Evolutionary conservation across 805 yeast species (phyloP).

Genomic region (Lipomyces mesembrius): DNA sequence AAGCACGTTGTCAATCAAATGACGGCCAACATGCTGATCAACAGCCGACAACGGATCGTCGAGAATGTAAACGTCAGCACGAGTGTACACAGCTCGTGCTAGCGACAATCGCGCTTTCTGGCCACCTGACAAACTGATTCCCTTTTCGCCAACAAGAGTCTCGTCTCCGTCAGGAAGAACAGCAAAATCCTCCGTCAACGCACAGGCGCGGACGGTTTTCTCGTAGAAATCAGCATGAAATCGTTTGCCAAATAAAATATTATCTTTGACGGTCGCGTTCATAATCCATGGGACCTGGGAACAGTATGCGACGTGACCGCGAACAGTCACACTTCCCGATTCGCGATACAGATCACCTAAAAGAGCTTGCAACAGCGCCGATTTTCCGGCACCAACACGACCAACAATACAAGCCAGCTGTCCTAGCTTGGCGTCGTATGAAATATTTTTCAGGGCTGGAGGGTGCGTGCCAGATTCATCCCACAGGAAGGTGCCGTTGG

Average conservation of each 20-base stretch:
- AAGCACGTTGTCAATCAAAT: conserved; percentile 77
- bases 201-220: conserved; percentile 86
- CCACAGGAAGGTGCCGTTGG: conserved; percentile 49
- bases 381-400: conserved; percentile 88
- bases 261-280: conserved; percentile 90
- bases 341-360: conserved; percentile 81
- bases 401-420: conserved; percentile 86
- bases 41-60: conserved; percentile 97
- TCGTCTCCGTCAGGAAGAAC: conserved; percentile 85
- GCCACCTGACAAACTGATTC: conserved; percentile 94
- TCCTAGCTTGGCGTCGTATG: conserved; percentile 67
- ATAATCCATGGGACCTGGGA: conserved; percentile 96
- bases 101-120: conserved; percentile 93
- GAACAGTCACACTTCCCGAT: conserved; percentile 70
- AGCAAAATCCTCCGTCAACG: conserved; percentile 73
- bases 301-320: conserved; percentile 84
- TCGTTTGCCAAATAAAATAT: conserved; percentile 84
- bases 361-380: conserved; percentile 76
- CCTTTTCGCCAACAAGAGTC: conserved; percentile 95
- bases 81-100: conserved; percentile 93
- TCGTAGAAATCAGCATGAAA: conserved; percentile 81
- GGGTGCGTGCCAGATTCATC: conserved; percentile 75
- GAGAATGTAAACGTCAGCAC: conserved; percentile 86
- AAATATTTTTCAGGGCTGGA: conserved; percentile 63
- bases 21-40: conserved; percentile 93